Percentiles rank a stretch among this genome's conserved stretches.
phyloP scores from a whole-genome alignment of 306 rosid species.

The Trichosanthes cucumerina region DNA sequence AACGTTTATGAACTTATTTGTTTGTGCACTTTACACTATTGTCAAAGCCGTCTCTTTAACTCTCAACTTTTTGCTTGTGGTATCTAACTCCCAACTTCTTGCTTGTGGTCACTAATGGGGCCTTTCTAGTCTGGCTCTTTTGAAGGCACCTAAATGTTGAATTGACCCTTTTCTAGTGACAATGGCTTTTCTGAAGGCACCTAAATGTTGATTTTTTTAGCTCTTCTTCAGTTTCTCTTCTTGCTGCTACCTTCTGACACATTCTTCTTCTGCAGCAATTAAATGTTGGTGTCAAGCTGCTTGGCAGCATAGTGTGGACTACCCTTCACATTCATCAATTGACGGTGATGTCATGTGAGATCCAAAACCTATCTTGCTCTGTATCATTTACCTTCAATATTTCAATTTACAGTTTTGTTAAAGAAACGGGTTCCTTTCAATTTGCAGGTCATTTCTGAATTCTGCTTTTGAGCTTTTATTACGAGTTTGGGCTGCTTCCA shows the following conservation, averaged over 20 bases:
- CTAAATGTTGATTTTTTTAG: not conserved
- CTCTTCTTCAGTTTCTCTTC: conserved; percentile 12
- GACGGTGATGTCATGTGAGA: conserved; percentile 91
- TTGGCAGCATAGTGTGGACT: conserved; percentile 65
- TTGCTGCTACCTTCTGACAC: conserved; percentile 9
- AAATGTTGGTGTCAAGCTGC: conserved; percentile 99
- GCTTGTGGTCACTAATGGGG: not conserved
- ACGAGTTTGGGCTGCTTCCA: conserved; percentile 88
- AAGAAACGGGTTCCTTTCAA: not conserved
- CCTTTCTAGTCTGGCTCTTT: not conserved
- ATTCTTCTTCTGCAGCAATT: conserved; percentile 57
- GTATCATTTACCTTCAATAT: conserved; percentile 1
- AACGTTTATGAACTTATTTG: not conserved
- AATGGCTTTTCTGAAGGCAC: not conserved
- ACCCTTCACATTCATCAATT: conserved; percentile 55
- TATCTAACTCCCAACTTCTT: not conserved
- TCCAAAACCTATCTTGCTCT: conserved; percentile 11
- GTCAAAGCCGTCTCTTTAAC: not conserved
- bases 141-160: too few species aligned
- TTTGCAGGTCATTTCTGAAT: conserved; percentile 83
- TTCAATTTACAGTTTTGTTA: conserved; percentile 17
- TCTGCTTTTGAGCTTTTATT: conserved; percentile 88
- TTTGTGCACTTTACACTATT: not conserved
- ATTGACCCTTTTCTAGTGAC: not conserved
- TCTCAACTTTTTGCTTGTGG: not conserved